phyloP scores from a whole-genome alignment of 2,329 filamentous ascomycete genomes.

The Massarina eburnea region DNA sequence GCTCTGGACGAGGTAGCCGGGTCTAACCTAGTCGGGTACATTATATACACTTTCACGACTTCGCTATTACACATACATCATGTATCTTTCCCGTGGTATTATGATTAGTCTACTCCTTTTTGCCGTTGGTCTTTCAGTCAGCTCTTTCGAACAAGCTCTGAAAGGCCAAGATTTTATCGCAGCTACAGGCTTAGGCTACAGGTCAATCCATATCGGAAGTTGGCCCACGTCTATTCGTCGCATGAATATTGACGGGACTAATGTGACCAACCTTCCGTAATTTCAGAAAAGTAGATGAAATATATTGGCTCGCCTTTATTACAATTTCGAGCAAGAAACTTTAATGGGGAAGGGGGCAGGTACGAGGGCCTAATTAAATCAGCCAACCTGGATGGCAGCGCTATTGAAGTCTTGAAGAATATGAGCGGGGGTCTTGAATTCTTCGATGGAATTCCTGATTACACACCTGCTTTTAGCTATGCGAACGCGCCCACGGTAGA shows the following conservation, averaged over 20 bases:
- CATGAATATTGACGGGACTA: constrained; percentile 10
- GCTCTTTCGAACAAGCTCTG: neutral
- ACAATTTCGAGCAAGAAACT: neutral
- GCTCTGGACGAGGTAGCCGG: too few species aligned
- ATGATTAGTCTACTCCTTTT: neutral
- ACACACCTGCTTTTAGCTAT: neutral
- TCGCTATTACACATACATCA: too few species aligned
- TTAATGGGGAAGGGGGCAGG: neutral
- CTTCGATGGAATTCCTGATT: neutral
- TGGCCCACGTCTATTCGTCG: constrained; percentile 16
- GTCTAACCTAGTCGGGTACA: too few species aligned
- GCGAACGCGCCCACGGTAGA: too few species aligned
- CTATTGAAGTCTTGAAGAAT: neutral
- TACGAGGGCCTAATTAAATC: neutral
- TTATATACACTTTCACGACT: too few species aligned
- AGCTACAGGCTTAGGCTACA: constrained; percentile 17
- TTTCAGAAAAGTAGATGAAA: constrained; percentile 2
- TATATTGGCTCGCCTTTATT: neutral
- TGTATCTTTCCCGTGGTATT: neutral
- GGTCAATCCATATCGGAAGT: constrained; percentile 9
- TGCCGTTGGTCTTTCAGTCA: neutral
- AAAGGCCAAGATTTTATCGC: constrained; percentile 9
- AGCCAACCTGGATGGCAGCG: neutral
- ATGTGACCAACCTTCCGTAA: constrained; percentile 9
- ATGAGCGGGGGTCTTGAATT: neutral